Percentiles rank a stretch among this genome's conserved stretches.
Conservation (phyloP, 1,139 yeast species). For the Pichia inconspicua region DNA sequence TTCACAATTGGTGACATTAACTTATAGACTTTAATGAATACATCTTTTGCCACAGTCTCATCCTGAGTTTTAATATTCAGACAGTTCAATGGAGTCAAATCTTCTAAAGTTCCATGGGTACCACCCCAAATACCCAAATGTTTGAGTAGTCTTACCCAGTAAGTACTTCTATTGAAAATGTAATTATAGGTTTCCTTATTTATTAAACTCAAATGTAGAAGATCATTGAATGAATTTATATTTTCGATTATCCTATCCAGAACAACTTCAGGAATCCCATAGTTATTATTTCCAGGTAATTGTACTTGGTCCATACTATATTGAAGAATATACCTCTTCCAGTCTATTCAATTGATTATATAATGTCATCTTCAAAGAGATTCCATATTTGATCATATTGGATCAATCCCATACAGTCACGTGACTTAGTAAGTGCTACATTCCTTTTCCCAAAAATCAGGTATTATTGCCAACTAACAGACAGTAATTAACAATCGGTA, state of each 20-base stretch:
- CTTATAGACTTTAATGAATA: slow-evolving; percentile 37
- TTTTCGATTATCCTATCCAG: slow-evolving; percentile 17
- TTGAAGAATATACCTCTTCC: no score
- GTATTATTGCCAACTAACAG: no score
- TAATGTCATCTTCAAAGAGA: no score
- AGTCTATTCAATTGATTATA: no score
- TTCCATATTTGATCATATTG: no score
- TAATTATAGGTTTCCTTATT: slow-evolving; percentile 31
- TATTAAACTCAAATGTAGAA: slow-evolving; percentile 29
- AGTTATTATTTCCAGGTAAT: neutral
- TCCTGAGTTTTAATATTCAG: slow-evolving; percentile 28
- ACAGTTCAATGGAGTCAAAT: slow-evolving; percentile 24
- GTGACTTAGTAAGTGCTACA: neutral
- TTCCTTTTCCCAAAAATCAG: no score
- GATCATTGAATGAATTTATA: slow-evolving; percentile 23
- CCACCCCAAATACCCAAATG: slow-evolving; percentile 44
- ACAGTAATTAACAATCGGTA: no score
- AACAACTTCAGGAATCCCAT: slow-evolving; percentile 10
- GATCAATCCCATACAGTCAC: neutral
- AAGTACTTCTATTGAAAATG: slow-evolving; percentile 25
- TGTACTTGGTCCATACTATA: neutral
- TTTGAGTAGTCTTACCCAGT: slow-evolving; percentile 48
- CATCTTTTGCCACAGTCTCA: slow-evolving; percentile 36
- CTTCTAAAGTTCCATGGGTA: slow-evolving; percentile 7
- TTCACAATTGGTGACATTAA: slow-evolving; percentile 39